Base-by-base conservation (phyloP, 1,284 basidiomycete species). In the Phylloboletellus chloephorus region DNA sequence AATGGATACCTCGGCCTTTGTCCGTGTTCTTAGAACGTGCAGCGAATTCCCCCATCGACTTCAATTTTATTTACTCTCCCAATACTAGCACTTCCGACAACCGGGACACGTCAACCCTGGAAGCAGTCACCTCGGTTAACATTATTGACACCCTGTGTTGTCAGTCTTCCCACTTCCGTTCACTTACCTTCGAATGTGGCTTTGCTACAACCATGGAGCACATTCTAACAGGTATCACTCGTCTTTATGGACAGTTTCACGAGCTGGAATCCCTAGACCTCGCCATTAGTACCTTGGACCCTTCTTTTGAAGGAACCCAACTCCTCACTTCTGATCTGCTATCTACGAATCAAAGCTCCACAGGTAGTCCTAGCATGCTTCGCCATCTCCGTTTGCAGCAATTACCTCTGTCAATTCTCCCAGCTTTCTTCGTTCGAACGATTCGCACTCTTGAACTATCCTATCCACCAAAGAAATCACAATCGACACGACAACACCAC, bases 401-500 rank as follows among this genome's bases (percentile, higher is more conserved):
- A 51, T 51, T 75, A 17, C 68, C 71, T 17, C 53, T 65, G 13
- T 61, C 62, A 28, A 56, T 56, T 37, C 52, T 72, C 4, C 63
- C 68, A 9, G 43, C 52, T 5, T 52, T 55, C 37, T 58, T 68
- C 36, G 49, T 72, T 35, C 49, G 52, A 22, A 64, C 67, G 41
- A 52, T 74, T 32, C 56, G 48, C 39, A 59, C 56, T 13, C 58
- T 74, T n/a, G 67, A 72, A 39, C 52, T 74, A 23, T 57, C 51
- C 16, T 71, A 62, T 41, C 54, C 61, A 3, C 61, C 58, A 20
- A 59, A 54, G 50, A 66, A 53, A 47, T 45, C 39, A 13, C 40
- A 52, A 21, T 31, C 31, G 2, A 40, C 51, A 9, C 52, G 54
- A 36, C 48, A 47, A 24, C 47, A 56, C 22, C 45, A 50, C 29